Base-by-base conservation (phyloP, 78 protist species). In the Isochrysis galbana region DNA sequence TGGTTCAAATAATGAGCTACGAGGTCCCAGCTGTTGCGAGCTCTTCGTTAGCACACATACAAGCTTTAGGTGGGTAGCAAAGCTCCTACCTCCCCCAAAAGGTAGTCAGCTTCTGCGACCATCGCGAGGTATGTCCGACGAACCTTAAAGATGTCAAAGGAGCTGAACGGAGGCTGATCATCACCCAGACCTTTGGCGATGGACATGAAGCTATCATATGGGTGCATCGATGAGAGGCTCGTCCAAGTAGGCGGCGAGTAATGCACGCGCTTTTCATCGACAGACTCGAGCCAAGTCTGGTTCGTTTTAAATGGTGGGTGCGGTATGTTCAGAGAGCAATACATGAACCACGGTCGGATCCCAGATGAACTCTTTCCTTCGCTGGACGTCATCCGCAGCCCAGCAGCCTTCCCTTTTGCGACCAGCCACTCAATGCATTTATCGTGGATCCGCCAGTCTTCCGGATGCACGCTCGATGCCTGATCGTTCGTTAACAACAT, bases 241-340 rank as follows among this genome's bases (percentile, higher is more conserved):
- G 25, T 29, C n/a, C 21, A 44, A n/a, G n/a, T 2, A 32, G 87
- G 29, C n/a, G 87, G 87, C 55, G n/a, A 23, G 36, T 3, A 45
- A n/a, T n/a, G 39, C 32, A 80, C 87, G 39, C 22, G 32, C 4
- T 25, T 5, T 32, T 80, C 87, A 48, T 80, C n/a, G 54, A 80
- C 87, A 5, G 21, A 2, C 21, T 19, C 41, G 21, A 80, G 87
- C 87, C 87, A 80, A 10, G 87, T 80, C 39, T 23, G 36, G 48
- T 80, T 80, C 34, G 87, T 80, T 25, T 42, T 22, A 48, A 80
- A 80, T 21, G 87, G 48, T 29, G 87, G 87, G 48, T 80, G 87
- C n/a, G 87, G 87, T 45, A 80, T 80, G 87, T 80, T 80, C 54
- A 80, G 87, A 3, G 48, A 41, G 87, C 87, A 80, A 48, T 80